Evolutionary conservation across 2,329 filamentous ascomycete species (phyloP).

Genomic region (Sporothrix brasiliensis): DNA sequence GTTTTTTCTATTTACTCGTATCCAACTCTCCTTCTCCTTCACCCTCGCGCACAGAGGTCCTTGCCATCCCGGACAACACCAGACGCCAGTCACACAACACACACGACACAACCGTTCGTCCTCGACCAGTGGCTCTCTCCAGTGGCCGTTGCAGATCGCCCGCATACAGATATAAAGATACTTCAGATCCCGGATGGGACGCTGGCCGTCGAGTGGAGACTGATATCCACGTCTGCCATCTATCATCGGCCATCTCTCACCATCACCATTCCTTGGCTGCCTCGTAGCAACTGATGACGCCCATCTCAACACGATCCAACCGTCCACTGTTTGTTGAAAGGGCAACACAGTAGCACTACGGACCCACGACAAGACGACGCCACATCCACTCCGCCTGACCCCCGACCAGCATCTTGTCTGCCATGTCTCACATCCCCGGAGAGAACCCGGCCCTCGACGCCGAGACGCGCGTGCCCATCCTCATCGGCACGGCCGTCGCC

Average conservation of each 20-base stretch:
- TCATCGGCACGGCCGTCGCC: constrained; percentile 38
- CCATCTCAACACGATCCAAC: neutral
- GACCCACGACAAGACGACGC: neutral
- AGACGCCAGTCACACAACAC: too few species aligned
- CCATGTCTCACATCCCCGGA: constrained; percentile 27
- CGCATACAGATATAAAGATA: constrained; percentile 15
- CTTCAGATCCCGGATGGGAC: constrained; percentile 4
- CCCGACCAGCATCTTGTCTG: too few species aligned
- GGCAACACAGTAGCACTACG: neutral
- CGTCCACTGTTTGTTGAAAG: constrained; percentile 9
- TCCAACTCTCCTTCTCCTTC: too few species aligned
- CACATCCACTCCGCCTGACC: neutral
- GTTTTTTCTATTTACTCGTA: too few species aligned
- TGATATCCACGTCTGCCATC: neutral
- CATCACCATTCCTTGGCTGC: neutral
- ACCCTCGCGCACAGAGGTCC: too few species aligned
- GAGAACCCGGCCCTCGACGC: constrained; percentile 38
- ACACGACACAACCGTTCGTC: neutral
- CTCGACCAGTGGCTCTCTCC: neutral
- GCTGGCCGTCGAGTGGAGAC: constrained; percentile 17
- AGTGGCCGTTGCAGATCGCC: neutral
- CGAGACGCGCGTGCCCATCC: constrained; percentile 38
- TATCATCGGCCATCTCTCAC: neutral
- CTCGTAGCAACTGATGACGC: neutral
- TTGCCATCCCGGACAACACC: too few species aligned